Conservation (phyloP, 2,329 filamentous ascomycete species). For the Akanthomyces dipterigenus region DNA sequence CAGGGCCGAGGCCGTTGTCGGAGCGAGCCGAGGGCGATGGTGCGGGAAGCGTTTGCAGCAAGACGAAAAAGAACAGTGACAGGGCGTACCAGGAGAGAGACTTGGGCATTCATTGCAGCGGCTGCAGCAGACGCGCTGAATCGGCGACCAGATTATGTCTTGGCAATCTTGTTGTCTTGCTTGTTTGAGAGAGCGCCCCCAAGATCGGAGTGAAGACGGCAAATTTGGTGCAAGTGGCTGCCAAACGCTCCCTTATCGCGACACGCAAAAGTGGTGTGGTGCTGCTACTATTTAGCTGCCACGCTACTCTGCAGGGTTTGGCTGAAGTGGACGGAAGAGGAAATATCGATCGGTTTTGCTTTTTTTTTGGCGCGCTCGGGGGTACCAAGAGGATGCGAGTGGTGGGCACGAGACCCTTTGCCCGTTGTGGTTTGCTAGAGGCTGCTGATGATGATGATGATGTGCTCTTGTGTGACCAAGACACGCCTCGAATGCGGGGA, state of each 20-base stretch:
- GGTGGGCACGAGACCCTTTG: too few species aligned
- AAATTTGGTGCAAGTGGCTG: too few species aligned
- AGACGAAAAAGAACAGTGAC: conserved; percentile 13
- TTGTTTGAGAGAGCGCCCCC: background rate
- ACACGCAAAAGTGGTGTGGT: too few species aligned
- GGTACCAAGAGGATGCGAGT: too few species aligned
- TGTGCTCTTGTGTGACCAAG: background rate
- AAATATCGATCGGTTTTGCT: too few species aligned
- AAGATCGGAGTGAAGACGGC: too few species aligned
- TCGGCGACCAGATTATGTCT: background rate
- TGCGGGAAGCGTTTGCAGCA: conserved; percentile 1
- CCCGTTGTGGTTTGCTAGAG: too few species aligned
- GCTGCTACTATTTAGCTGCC: too few species aligned
- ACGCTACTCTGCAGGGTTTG: too few species aligned
- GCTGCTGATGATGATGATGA: background rate
- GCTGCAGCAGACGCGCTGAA: background rate
- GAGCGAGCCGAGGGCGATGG: conserved; percentile 9
- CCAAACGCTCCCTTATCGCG: too few species aligned
- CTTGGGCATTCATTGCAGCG: conserved; percentile 47
- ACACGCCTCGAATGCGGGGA: background rate
- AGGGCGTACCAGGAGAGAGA: conserved; percentile 47
- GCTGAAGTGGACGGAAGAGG: too few species aligned
- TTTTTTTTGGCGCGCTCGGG: too few species aligned
- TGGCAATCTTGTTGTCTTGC: background rate
- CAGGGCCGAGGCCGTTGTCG: background rate